phyloP scores from a whole-genome alignment of 345 rosid genomes.

The Linum lewisii region DNA sequence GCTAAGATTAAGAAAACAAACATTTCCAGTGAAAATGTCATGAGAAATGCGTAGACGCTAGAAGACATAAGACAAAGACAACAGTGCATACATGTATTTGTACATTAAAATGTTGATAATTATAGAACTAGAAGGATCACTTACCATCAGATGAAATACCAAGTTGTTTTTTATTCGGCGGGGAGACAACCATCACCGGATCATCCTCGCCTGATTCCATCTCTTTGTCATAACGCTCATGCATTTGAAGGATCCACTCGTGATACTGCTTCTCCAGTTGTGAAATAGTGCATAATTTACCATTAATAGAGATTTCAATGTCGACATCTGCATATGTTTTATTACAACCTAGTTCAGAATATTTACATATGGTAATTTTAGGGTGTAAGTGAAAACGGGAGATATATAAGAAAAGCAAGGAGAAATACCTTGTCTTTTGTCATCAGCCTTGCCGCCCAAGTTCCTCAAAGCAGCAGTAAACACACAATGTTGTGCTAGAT shows the following conservation, averaged over 20 bases:
- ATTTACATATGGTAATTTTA: background rate
- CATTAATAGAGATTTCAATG: slow-evolving; percentile 29
- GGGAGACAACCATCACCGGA: slow-evolving; percentile 29
- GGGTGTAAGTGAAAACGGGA: background rate
- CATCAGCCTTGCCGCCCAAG: slow-evolving; percentile 32
- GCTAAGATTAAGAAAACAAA: slow-evolving; percentile 2
- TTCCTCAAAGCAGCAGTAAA: slow-evolving; percentile 49
- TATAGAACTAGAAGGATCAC: slow-evolving; percentile 3
- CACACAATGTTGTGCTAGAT: slow-evolving; percentile 46
- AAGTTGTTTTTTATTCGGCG: slow-evolving; percentile 40
- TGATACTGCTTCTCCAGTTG: slow-evolving; percentile 50
- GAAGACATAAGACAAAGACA: background rate
- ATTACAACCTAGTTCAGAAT: background rate
- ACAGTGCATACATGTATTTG: background rate
- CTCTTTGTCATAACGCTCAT: slow-evolving; percentile 51
- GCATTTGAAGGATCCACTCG: slow-evolving; percentile 67
- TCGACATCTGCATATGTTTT: slow-evolving; percentile 25
- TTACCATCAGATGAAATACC: slow-evolving; percentile 53
- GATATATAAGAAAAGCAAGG: background rate
- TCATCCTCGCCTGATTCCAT: slow-evolving; percentile 46
- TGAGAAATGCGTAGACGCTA: background rate
- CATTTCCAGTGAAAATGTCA: slow-evolving; percentile 1
- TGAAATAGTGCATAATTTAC: slow-evolving; percentile 21
- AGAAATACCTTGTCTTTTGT: slow-evolving; percentile 38
- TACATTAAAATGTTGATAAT: background rate